Percentiles rank a stretch among this genome's conserved stretches.
phyloP scores from a whole-genome alignment of 257 asterid genomes.

The Capsicum chinense region DNA sequence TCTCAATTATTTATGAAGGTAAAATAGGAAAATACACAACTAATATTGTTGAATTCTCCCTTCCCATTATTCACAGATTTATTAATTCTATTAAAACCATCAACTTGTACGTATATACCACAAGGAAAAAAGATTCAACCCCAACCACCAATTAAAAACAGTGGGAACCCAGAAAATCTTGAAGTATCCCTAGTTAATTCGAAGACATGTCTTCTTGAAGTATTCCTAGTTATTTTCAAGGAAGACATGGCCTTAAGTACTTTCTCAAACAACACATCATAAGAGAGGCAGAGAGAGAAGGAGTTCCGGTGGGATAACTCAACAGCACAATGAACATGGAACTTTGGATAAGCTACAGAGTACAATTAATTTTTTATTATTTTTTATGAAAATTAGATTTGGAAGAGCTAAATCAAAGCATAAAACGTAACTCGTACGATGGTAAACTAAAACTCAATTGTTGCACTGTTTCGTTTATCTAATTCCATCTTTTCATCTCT shows the following conservation, averaged over 20 bases:
- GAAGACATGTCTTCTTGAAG: neutral
- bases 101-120: neutral
- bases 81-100: neutral
- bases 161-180: neutral
- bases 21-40: neutral
- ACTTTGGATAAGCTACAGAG: neutral
- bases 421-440: neutral
- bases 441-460: neutral
- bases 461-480: neutral
- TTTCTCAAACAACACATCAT: neutral
- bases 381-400: neutral
- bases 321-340: neutral
- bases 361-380: neutral
- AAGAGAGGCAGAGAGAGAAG: neutral
- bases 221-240: neutral
- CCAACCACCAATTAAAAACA: neutral
- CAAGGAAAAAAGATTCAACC: neutral
- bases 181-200: neutral
- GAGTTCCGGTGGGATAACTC: neutral
- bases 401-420: neutral
- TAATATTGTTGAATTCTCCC: slow-evolving; percentile 2
- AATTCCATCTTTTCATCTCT: neutral
- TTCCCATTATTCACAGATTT: neutral
- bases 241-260: neutral
- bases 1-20: neutral